These are phyloP conservation scores for Lepidium didymum DNA, from an alignment of 345 rosid species.

Conservation along the genomic window DNA sequence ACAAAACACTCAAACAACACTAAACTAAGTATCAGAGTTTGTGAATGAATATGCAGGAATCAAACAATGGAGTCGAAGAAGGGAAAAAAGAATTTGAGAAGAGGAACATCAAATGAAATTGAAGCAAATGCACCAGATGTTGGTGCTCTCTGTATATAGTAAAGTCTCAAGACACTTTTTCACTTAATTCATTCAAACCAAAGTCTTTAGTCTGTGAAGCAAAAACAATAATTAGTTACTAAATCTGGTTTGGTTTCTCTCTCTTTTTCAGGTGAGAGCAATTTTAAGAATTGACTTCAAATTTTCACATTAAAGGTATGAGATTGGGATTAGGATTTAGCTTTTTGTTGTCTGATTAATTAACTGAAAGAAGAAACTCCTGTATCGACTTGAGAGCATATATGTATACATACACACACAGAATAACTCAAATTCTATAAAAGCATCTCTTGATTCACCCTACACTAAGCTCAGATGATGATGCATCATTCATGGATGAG, in stretches of 20 bases:
- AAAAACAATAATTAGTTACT: neutral
- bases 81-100: slow-evolving; percentile 45
- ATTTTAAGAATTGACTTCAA: neutral
- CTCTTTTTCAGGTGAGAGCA: neutral
- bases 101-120: slow-evolving; percentile 40
- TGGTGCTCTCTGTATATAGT: slow-evolving; percentile 82
- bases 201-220: neutral
- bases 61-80: slow-evolving; percentile 48
- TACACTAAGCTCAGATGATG: neutral
- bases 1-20: neutral
- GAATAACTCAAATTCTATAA: neutral
- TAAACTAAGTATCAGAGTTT: neutral
- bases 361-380: neutral
- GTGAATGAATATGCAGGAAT: slow-evolving; percentile 23
- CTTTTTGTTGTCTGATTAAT: slow-evolving; percentile 7
- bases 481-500: neutral
- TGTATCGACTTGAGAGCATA: neutral
- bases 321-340: neutral
- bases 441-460: neutral
- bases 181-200: neutral
- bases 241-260: neutral
- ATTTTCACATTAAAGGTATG: neutral
- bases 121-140: slow-evolving; percentile 55
- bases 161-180: neutral
- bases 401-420: neutral